phyloP scores from a whole-genome alignment of 2,329 filamentous ascomycete genomes.

The Phyllosticta capitalensis region DNA sequence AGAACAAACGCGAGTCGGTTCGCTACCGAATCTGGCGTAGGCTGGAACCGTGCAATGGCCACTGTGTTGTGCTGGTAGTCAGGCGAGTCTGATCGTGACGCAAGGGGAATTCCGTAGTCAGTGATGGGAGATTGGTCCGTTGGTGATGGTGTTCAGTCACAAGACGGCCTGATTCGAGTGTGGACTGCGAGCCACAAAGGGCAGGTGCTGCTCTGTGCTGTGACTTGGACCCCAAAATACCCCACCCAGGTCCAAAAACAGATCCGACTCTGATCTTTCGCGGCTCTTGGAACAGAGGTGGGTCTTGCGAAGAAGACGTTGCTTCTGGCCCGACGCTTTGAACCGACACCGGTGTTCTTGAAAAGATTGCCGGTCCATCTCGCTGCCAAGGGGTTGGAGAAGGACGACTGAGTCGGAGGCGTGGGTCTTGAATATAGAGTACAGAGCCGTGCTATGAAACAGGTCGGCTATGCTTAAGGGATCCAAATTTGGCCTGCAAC shows the following conservation, averaged over 20 bases:
- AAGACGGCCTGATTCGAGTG: not conserved
- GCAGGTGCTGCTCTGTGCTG: not conserved
- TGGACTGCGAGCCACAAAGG: not conserved
- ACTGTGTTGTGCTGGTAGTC: not conserved
- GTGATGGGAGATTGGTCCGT: not conserved
- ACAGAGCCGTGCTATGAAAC: not conserved
- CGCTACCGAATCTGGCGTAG: not conserved
- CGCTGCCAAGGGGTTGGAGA: not conserved
- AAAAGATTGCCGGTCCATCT: not conserved
- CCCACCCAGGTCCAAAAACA: slow-evolving; percentile 10
- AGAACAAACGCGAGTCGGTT: not conserved
- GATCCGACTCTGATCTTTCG: not conserved
- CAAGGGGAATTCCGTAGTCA: not conserved
- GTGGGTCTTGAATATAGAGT: not conserved
- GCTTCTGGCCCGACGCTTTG: not conserved
- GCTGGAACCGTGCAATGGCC: not conserved
- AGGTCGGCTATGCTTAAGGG: not conserved
- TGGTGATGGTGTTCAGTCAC: not conserved
- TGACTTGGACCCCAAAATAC: not conserved
- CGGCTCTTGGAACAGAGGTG: not conserved
- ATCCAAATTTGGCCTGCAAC: not conserved
- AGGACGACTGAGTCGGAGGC: not conserved
- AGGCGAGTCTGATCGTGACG: not conserved
- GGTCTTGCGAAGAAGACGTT: not conserved
- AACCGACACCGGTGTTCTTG: not conserved